These are phyloP conservation scores for Aspergillus tubingensis DNA, from an alignment of 2,329 filamentous ascomycete genomes.

Conservation along the genomic window DNA sequence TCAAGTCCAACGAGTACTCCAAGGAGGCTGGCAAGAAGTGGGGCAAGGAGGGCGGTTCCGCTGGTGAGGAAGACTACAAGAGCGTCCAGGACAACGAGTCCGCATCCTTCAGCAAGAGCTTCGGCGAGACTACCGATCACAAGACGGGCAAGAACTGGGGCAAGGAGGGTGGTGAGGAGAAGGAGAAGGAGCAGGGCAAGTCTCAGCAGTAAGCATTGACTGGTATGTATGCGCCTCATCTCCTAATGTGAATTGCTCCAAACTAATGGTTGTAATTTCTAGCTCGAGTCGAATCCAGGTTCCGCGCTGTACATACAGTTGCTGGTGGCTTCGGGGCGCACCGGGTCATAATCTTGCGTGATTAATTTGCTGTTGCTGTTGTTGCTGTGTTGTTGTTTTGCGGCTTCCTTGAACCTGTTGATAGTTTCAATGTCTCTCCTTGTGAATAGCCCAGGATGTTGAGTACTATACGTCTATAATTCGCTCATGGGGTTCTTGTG, in stretches of 20 bases:
- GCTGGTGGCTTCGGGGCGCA: not conserved
- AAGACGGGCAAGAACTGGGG: not conserved
- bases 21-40: not conserved
- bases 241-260: too few relatives aligned
- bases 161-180: not conserved
- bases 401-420: constrained; percentile 2
- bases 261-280: too few relatives aligned
- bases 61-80: not conserved
- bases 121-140: not conserved
- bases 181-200: not conserved
- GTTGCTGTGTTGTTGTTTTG: not conserved
- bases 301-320: not conserved
- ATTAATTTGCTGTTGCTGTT: not conserved
- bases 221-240: not conserved
- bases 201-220: not conserved
- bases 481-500: too few relatives aligned
- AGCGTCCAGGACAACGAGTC: not conserved
- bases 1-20: not conserved
- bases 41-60: not conserved
- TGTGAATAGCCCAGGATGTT: not conserved
- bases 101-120: not conserved
- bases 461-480: too few relatives aligned
- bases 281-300: not conserved
- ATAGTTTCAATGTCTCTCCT: constrained; percentile 2
- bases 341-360: not conserved